phyloP scores from a whole-genome alignment of 2,329 filamentous ascomycete species.

The Botrytis medusae region DNA sequence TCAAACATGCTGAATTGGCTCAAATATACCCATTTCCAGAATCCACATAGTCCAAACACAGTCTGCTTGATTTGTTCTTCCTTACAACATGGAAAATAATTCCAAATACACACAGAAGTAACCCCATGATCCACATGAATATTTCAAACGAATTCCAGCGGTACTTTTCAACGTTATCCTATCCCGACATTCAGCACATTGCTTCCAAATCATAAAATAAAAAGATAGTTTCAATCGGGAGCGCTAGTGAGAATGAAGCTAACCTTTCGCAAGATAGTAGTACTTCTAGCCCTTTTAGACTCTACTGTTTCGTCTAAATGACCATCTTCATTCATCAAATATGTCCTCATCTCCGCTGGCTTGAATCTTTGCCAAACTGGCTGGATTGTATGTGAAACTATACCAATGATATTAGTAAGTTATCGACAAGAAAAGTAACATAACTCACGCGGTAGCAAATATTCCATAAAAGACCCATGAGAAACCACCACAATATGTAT shows the following conservation, averaged over 20 bases:
- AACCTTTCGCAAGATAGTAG: not conserved
- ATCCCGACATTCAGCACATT: not conserved
- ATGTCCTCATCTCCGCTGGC: not conserved
- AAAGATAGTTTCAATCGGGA: not conserved
- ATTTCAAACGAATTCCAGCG: not conserved
- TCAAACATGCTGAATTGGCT: not conserved
- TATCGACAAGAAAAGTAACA: not conserved
- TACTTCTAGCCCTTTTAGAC: not conserved
- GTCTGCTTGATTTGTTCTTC: not conserved
- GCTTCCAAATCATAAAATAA: not conserved
- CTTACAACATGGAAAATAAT: not conserved
- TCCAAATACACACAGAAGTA: not conserved
- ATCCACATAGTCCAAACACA: not conserved
- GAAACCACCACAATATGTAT: constrained; percentile 9
- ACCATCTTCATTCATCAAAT: not conserved
- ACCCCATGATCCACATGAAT: not conserved
- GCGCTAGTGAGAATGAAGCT: not conserved
- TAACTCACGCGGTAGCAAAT: constrained; percentile 4
- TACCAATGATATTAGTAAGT: not conserved
- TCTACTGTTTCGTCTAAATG: not conserved
- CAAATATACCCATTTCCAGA: not conserved
- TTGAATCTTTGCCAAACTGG: not conserved
- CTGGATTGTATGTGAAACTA: not conserved
- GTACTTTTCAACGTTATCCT: not conserved
- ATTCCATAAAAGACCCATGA: constrained; percentile 11